These are phyloP conservation scores for Capsicum rhomboideum DNA, from an alignment of 257 asterid genomes.

Conservation along the genomic window DNA sequence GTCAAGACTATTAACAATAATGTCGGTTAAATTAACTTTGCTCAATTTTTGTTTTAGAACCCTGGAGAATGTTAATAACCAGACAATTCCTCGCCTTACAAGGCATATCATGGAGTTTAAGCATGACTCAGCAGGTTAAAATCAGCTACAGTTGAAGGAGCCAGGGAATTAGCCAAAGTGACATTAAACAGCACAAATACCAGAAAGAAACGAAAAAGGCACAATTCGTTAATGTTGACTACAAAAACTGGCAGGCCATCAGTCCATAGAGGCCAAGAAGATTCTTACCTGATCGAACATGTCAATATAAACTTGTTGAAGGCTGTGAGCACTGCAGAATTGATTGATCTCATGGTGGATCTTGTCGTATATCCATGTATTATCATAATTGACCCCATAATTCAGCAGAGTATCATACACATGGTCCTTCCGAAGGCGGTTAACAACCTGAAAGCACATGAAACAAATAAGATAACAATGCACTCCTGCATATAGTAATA, in stretches of 20 bases:
- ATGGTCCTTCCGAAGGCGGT: constrained; percentile 76
- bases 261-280: background rate
- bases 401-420: constrained; percentile 72
- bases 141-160: background rate
- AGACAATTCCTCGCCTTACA: background rate
- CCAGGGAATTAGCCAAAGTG: background rate
- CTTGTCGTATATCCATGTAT: constrained; percentile 98
- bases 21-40: background rate
- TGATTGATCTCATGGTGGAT: constrained; percentile 99
- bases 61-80: background rate
- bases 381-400: constrained; percentile 90
- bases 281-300: constrained; percentile 91
- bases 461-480: background rate
- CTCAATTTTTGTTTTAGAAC: background rate
- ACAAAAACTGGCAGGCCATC: background rate
- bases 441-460: constrained; percentile 63
- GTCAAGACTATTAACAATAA: background rate
- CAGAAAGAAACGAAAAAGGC: background rate
- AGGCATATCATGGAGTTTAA: background rate
- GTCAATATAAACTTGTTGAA: constrained; percentile 96
- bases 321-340: constrained; percentile 91
- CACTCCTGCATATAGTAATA: background rate
- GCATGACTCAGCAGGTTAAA: background rate
- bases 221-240: background rate
- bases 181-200: background rate